Evolutionary conservation across 1,284 basidiomycete species (phyloP), one percentile per base, ranked within the genome.

Genomic region (Omphalotus olearius): DNA sequence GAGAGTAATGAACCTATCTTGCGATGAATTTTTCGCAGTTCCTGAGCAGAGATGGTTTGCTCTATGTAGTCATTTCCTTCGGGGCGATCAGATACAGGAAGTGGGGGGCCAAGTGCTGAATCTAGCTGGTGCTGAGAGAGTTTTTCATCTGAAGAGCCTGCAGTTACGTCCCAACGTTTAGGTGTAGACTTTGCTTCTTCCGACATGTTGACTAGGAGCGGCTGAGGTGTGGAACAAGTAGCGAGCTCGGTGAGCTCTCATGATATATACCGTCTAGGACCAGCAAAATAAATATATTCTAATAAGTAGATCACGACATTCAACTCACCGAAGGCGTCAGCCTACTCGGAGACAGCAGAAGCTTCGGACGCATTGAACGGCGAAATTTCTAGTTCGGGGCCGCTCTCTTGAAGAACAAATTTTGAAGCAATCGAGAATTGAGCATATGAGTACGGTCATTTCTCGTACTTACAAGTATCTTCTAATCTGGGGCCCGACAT

Each of bases 1-100:
- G 39, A 11, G 11, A 30, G 16, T n/a, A 5, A 36, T 18, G 9
- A 20, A 47, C 50, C 50, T 46, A 52, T 52, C 26, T 35, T 42
- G 39, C 42, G 28, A n/a, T 43, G 50, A 13, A 52, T 52, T 20
- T 38, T 45, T 4, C 20, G 35, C 17, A 42, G 35, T 17, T 46
- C 44, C 11, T 52, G 37, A 23, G 26, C 7, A 33, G 42, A 51
- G 14, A 45, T 43, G 6, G 23, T 7, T 5, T 23, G 11, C 2
- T 46, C 30, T 13, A 6, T 37, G 6, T 3, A 14, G 36, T 37
- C 14, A 37, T 37, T 14, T 14, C 4, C 3, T 17, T 37, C 36
- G 14, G 4, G 36, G 16, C 38, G 10, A 20, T 16, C 16, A 10
- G 38, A 40, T 17, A 10, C 10, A 7, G 2, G 17, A 13, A 17